A percentile compares a stretch with the other conserved stretches of the same genome.
Evolutionary conservation across 1,139 yeast genomes (phyloP).

Genomic region (Blastobotrys illinoisensis): DNA sequence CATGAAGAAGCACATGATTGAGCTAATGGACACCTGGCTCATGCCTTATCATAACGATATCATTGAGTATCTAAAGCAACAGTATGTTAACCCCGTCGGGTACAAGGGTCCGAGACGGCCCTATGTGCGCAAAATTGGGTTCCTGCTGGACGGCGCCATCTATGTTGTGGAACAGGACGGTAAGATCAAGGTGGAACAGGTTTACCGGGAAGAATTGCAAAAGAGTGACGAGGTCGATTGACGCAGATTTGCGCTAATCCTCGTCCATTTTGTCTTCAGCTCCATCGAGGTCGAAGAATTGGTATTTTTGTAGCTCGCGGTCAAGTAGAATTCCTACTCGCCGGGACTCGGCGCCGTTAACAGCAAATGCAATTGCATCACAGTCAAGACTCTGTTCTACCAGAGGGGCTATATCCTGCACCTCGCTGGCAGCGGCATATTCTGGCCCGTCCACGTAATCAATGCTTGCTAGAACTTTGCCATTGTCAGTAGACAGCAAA

Average conservation of each 20-base stretch:
- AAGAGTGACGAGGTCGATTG: background rate
- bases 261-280: slow-evolving; percentile 13
- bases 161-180: slow-evolving; percentile 9
- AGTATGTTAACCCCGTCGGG: slow-evolving; percentile 8
- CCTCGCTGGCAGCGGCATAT: background rate
- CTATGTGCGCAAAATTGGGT: slow-evolving; percentile 17
- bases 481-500: background rate
- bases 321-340: slow-evolving; percentile 22
- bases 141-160: slow-evolving; percentile 12
- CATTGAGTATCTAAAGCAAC: slow-evolving; percentile 16
- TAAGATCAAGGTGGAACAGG: background rate
- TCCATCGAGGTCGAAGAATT: slow-evolving; percentile 21
- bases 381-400: background rate
- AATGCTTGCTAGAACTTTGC: background rate
- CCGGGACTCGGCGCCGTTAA: slow-evolving; percentile 19
- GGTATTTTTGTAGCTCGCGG: slow-evolving; percentile 18
- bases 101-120: slow-evolving; percentile 8
- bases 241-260: too few relatives aligned
- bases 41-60: slow-evolving; percentile 20
- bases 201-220: background rate
- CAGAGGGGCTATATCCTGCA: background rate
- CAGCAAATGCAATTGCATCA: slow-evolving; percentile 13
- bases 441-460: background rate
- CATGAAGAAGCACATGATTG: slow-evolving; percentile 14
- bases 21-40: slow-evolving; percentile 13